Evolutionary conservation across 1,139 yeast genomes (phyloP).

Genomic region (Blastobotrys petasosporus): DNA sequence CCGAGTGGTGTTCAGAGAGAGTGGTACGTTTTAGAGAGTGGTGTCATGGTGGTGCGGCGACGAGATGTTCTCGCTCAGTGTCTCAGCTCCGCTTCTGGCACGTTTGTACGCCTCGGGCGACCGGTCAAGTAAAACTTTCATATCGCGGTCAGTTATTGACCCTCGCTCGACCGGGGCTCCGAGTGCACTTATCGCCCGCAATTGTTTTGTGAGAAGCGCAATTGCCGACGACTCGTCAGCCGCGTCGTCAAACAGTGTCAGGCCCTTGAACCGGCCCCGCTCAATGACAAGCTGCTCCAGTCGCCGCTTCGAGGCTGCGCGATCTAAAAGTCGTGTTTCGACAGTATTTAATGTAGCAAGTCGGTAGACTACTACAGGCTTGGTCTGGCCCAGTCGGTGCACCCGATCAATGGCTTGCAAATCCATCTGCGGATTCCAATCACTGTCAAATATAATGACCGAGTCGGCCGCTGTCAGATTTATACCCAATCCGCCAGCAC

Average conservation of each 20-base stretch:
- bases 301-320: conserved; percentile 71
- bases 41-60: too few species aligned
- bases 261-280: conserved; percentile 67
- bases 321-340: conserved; percentile 72
- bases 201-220: background rate
- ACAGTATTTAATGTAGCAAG: conserved; percentile 71
- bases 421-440: conserved; percentile 97
- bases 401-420: conserved; percentile 94
- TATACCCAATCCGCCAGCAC: conserved; percentile 94
- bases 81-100: conserved; percentile 20
- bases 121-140: conserved; percentile 52
- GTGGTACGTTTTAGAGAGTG: too few species aligned
- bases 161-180: conserved; percentile 21
- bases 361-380: conserved; percentile 76
- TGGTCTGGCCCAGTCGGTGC: conserved; percentile 84
- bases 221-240: too few species aligned
- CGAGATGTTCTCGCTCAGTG: conserved; percentile 14
- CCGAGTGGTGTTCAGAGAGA: conserved; percentile 4
- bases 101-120: conserved; percentile 42
- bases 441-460: conserved; percentile 83
- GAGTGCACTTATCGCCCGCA: background rate
- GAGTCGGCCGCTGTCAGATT: conserved; percentile 85
- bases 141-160: conserved; percentile 37
- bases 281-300: conserved; percentile 80
- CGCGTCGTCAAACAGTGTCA: conserved; percentile 23